These are phyloP conservation scores for Monilinia fructicola DNA, from an alignment of 2,329 filamentous ascomycete genomes.

Conservation along the genomic window DNA sequence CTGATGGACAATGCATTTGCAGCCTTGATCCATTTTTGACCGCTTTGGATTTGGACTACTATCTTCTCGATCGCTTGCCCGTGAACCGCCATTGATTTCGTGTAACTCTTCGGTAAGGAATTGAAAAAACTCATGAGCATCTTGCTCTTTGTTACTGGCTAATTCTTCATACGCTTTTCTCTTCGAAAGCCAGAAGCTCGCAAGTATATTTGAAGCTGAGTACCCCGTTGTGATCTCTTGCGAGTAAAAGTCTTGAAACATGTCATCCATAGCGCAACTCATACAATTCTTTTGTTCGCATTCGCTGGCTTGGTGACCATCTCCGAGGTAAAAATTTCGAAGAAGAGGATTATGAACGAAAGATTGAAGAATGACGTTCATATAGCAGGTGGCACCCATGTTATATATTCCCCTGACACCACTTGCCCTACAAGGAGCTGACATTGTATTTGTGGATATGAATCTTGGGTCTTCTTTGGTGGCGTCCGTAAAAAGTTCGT, in stretches of 20 bases:
- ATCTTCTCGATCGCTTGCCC: conserved; percentile 41
- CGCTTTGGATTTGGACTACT: conserved; percentile 31
- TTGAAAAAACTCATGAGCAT: conserved; percentile 96
- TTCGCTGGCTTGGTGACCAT: conserved; percentile 78
- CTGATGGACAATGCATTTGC: conserved; percentile 89
- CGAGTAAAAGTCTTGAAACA: conserved; percentile 70
- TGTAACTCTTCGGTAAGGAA: conserved; percentile 92
- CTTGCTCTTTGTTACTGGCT: conserved; percentile 91
- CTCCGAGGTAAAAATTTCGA: conserved; percentile 86
- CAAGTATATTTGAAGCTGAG: conserved; percentile 83
- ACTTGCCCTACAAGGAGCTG: conserved; percentile 79
- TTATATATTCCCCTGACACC: conserved; percentile 93
- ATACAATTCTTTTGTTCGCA: conserved; percentile 65
- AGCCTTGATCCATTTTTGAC: conserved; percentile 45
- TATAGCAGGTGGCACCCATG: conserved; percentile 97
- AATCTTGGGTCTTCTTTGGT: conserved; percentile 72
- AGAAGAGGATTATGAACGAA: conserved; percentile 92
- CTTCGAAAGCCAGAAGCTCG: conserved; percentile 86
- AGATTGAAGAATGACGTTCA: conserved; percentile 92
- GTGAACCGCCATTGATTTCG: conserved; percentile 65
- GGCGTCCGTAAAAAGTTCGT: conserved; percentile 65
- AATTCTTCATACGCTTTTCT: conserved; percentile 69
- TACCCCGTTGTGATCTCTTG: conserved; percentile 83
- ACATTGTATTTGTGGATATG: conserved; percentile 74
- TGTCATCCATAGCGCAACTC: conserved; percentile 70